Evolutionary conservation across 306 rosid genomes (phyloP).

Genomic region (Prunus fruticosa): DNA sequence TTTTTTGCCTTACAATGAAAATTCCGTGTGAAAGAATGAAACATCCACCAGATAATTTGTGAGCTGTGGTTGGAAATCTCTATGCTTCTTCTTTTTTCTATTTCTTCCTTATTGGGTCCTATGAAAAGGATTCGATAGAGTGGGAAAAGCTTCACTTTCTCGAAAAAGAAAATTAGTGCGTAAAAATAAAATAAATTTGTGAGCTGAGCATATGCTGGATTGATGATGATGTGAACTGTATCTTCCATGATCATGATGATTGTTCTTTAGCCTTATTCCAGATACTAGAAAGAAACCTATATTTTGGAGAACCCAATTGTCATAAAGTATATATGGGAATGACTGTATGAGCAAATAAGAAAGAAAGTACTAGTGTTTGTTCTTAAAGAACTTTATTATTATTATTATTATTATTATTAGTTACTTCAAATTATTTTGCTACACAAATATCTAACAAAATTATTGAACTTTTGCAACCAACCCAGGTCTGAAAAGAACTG

Average conservation of each 20-base stretch:
- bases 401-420: no score
- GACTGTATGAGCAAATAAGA: not conserved
- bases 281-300: not conserved
- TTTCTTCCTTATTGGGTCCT: not conserved
- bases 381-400: not conserved
- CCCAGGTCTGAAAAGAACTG: conserved; percentile 80
- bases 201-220: not conserved
- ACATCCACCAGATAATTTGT: not conserved
- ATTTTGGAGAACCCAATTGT: not conserved
- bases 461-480: not conserved
- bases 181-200: not conserved
- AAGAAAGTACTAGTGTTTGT: not conserved
- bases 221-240: not conserved
- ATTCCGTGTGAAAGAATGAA: not conserved
- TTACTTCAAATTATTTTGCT: conserved; percentile 26
- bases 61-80: not conserved
- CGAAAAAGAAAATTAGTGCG: not conserved
- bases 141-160: conserved; percentile 2
- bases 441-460: not conserved
- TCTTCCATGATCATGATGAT: not conserved
- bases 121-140: not conserved
- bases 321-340: not conserved
- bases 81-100: not conserved
- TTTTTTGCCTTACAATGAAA: not conserved
- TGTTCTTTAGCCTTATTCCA: not conserved